Evolutionary conservation across 2,329 filamentous ascomycete genomes (phyloP).

Genomic region (Coleophoma eucalyptorum): DNA sequence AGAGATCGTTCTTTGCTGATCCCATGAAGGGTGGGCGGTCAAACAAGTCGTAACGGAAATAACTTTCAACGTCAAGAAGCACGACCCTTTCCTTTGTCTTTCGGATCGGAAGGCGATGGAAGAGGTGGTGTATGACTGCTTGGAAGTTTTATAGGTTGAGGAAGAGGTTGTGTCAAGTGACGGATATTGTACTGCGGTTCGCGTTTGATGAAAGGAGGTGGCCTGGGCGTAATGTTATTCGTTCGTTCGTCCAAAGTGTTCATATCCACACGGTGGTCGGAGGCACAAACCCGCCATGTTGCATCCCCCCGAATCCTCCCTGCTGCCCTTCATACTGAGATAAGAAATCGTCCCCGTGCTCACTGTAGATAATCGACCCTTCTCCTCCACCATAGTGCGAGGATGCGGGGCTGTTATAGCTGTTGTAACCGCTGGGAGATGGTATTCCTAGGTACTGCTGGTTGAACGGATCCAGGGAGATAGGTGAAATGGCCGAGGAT

Average conservation of each 20-base stretch:
- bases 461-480: conserved; percentile 49
- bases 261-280: conserved; percentile 31
- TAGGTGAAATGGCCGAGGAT: conserved; percentile 46
- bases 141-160: conserved; percentile 12
- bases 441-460: conserved; percentile 60
- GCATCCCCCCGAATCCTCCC: conserved; percentile 20
- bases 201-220: conserved; percentile 22
- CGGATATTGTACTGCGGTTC: conserved; percentile 17
- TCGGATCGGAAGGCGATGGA: conserved; percentile 16
- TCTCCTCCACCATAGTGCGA: conserved; percentile 52
- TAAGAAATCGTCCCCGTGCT: conserved; percentile 47
- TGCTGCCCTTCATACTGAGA: conserved; percentile 27
- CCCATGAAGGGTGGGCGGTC: conserved; percentile 3
- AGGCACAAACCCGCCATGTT: conserved; percentile 29
- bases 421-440: conserved; percentile 51
- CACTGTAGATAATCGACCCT: conserved; percentile 60
- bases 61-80: conserved; percentile 17
- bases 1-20: conserved; percentile 1
- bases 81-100: conserved; percentile 26
- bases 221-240: conserved; percentile 29
- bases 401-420: conserved; percentile 56
- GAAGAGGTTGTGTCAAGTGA: conserved; percentile 13
- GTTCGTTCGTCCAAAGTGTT: conserved; percentile 16
- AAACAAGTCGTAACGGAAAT: conserved; percentile 3
- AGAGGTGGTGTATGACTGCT: conserved; percentile 20